Evolutionary conservation across 306 rosid species (phyloP).

Genomic region (Quercus variabilis): DNA sequence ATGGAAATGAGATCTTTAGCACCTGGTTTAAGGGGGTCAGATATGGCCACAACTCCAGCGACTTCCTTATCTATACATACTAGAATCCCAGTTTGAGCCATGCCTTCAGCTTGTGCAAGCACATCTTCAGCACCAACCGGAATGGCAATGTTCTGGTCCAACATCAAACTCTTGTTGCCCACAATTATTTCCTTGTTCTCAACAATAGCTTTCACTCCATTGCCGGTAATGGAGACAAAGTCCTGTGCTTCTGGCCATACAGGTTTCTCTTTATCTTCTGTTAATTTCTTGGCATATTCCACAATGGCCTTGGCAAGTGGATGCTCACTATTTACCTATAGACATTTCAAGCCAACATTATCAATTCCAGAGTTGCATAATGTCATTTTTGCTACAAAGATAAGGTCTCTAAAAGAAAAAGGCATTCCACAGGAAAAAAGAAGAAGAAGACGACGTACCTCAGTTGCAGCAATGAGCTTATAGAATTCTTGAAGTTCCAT

Average conservation of each 20-base stretch:
- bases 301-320: conserved; percentile 83
- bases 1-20: conserved; percentile 63
- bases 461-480: conserved; percentile 67
- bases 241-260: conserved; percentile 62
- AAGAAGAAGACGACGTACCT: conserved; percentile 29
- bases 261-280: conserved; percentile 44
- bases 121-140: conserved; percentile 49
- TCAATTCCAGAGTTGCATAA: not conserved
- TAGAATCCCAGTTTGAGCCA: conserved; percentile 70
- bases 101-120: conserved; percentile 53
- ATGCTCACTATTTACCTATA: conserved; percentile 82
- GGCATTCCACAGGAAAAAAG: not conserved
- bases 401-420: not conserved
- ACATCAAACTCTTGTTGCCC: conserved; percentile 76
- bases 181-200: conserved; percentile 50
- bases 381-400: not conserved
- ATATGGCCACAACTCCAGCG: conserved; percentile 59
- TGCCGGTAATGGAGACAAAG: conserved; percentile 65
- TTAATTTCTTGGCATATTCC: conserved; percentile 53
- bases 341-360: not conserved
- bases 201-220: conserved; percentile 67
- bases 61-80: conserved; percentile 52
- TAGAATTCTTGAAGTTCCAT: conserved; percentile 40
- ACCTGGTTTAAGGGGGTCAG: conserved; percentile 76
- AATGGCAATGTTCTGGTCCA: conserved; percentile 39